Conservation (phyloP, 2,329 filamentous ascomycete genomes). For the Ascosphaera apis region DNA sequence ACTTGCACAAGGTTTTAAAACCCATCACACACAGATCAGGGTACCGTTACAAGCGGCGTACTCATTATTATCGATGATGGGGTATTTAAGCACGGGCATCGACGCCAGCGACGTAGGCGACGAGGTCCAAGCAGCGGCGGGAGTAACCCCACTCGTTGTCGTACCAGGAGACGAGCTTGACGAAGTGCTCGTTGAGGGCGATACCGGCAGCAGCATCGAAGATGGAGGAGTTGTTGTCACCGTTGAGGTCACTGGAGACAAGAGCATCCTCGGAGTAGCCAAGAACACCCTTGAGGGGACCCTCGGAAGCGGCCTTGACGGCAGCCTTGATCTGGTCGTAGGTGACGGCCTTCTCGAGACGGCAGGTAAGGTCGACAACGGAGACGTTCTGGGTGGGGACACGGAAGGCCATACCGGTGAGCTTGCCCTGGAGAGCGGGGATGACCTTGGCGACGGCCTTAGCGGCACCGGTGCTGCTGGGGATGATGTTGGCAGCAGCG, state of each 20-base stretch:
- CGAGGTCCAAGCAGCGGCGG: constrained; percentile 72
- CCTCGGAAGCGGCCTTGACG: constrained; percentile 70
- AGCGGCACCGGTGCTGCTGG: constrained; percentile 94
- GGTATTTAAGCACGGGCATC: background rate
- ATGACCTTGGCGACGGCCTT: constrained; percentile 99
- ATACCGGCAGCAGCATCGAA: constrained; percentile 99
- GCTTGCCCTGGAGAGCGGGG: constrained; percentile 92
- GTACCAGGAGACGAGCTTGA: constrained; percentile 97
- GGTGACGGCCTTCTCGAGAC: constrained; percentile 60
- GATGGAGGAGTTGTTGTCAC: constrained; percentile 85
- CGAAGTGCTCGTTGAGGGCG: constrained; percentile 91
- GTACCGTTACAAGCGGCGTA: too few relatives aligned
- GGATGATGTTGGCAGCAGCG: constrained; percentile 99
- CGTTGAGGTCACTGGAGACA: constrained; percentile 83
- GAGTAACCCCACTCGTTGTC: constrained; percentile 99
- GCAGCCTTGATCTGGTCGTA: constrained; percentile 74
- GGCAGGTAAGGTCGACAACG: constrained; percentile 89
- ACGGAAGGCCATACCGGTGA: constrained; percentile 99
- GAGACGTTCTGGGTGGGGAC: constrained; percentile 97
- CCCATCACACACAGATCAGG: too few relatives aligned
- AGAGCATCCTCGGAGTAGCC: constrained; percentile 93
- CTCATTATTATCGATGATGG: too few relatives aligned
- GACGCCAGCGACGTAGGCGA: constrained; percentile 6
- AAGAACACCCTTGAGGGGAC: constrained; percentile 76
- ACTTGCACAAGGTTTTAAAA: too few relatives aligned